Conservation (phyloP, 768 basidiomycete genomes). For the Termitomyces sp. region DNA sequence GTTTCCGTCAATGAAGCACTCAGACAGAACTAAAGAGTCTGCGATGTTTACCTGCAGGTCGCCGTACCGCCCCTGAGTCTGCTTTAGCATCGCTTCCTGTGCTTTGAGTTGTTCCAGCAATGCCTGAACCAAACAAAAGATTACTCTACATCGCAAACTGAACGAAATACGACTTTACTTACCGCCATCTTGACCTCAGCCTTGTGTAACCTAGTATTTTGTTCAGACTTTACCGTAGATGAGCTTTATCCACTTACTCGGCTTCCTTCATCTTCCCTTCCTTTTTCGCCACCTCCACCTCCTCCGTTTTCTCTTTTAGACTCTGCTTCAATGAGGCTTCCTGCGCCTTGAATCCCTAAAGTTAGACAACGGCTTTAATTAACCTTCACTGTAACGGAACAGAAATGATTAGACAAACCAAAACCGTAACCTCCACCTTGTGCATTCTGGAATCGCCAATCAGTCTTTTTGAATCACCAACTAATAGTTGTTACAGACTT, state of each 20-base stretch:
- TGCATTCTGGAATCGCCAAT: neutral
- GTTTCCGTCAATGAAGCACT: constrained; percentile 3
- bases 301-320: neutral
- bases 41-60: constrained; percentile 10
- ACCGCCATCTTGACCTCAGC: neutral
- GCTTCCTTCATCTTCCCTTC: neutral
- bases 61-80: constrained; percentile 29
- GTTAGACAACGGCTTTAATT: neutral
- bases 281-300: neutral
- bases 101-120: constrained; percentile 32
- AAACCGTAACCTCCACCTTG: neutral
- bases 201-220: neutral
- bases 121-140: neutral
- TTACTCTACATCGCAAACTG: neutral
- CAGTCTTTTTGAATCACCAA: neutral
- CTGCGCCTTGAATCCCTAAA: constrained; percentile 32
- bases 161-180: neutral
- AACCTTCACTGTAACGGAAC: neutral
- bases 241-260: neutral
- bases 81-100: constrained; percentile 32
- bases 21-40: neutral
- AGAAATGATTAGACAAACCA: neutral
- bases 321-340: constrained; percentile 30
- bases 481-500: neutral
- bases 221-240: neutral